Base-by-base conservation (phyloP, 2,329 filamentous ascomycete species). In the Cladosporium sp. region DNA sequence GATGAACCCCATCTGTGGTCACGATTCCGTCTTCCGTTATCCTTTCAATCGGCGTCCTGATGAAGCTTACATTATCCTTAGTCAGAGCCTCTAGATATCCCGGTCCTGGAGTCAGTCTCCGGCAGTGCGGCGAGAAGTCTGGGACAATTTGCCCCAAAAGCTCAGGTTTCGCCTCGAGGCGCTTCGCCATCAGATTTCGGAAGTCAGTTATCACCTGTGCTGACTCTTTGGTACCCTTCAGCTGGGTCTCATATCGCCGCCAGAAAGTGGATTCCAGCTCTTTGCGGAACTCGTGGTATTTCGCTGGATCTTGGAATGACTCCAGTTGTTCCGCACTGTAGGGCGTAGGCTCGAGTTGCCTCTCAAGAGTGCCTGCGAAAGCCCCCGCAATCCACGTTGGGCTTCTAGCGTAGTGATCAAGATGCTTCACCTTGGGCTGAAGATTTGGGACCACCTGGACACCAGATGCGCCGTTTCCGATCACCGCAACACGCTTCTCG, bases 381-480 rank as follows among this genome's bases (percentile, higher is more conserved):
- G 86, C 85, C 1, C 85, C 82, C 0, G 88, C 86, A 32, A 91
- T 86, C 89, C 89, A 91, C 0, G 88, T 91, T 30, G 80, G 83
- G 68, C 84, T 88, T 11, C 89, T 80, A 1, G 84, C 86, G 68
- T 90, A 91, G 74, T 89, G 86, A 67, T 90, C 86, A 0, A 91
- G 77, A 1, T 80, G 83, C 21, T 66, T 68, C 2, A 72, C 76
- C 61, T 69, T 70, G 25, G 79, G 79, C 64, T 86, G 84, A 0
- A 88, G 69, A 56, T 85, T 85, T 0, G 85, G 73, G 1, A 73
- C 65, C 18, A 70, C 48, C 58, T 79, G 78, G 3, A 79, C 74
- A 2, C 75, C 78, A 0, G 75, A 76, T 2, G 77, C 76, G 13
- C 78, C 78, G 26, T 75, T 78, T 1, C 78, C 78, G 11, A 80